Percentiles rank a stretch among this genome's conserved stretches.
Evolutionary conservation across 768 basidiomycete species (phyloP).

Genomic region (Punctularia strigosozonata): DNA sequence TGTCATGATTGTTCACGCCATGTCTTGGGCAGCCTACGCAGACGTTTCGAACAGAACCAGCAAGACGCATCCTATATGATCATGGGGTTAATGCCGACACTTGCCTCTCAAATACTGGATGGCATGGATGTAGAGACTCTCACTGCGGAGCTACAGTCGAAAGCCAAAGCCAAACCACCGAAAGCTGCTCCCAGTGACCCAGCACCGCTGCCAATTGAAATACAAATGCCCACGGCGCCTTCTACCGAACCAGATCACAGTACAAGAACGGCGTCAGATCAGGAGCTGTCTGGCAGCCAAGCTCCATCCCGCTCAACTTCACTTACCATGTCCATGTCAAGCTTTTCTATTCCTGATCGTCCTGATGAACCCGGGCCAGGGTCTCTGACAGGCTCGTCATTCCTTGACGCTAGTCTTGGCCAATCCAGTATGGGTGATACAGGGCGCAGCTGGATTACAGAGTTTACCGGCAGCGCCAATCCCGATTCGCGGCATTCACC

Average conservation of each 20-base stretch:
- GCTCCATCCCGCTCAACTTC: no score
- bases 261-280: no score
- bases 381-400: no score
- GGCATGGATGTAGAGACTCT: slow-evolving; percentile 70
- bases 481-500: slow-evolving; percentile 10
- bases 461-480: not conserved
- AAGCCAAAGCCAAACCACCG: no score
- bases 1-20: not conserved
- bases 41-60: slow-evolving; percentile 66
- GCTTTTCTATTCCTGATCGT: no score
- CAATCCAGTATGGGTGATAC: not conserved
- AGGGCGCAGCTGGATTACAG: not conserved
- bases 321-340: no score
- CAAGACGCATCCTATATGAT: slow-evolving; percentile 69
- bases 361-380: no score
- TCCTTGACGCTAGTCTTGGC: not conserved
- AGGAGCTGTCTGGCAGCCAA: no score
- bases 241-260: no score
- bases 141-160: slow-evolving; percentile 44
- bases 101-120: slow-evolving; percentile 50
- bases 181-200: no score
- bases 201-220: no score
- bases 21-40: slow-evolving; percentile 37
- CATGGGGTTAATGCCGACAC: slow-evolving; percentile 56
- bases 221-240: no score